Percentiles rank a stretch among this genome's conserved stretches.
These are phyloP conservation scores for Ministeria vibrans DNA, from an alignment of 78 protist genomes.

Conservation along the genomic window DNA sequence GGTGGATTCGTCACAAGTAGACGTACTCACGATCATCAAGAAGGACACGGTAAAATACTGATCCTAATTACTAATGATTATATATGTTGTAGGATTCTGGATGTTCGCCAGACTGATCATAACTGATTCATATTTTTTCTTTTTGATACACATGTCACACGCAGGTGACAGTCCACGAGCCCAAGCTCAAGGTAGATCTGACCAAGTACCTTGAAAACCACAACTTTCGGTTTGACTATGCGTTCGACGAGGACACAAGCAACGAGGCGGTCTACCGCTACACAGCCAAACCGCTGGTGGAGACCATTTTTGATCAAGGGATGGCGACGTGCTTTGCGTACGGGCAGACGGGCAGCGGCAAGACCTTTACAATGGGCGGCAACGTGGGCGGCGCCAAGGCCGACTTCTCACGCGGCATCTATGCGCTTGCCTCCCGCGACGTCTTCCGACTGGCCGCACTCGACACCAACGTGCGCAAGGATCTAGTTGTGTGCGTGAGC, in stretches of 20 bases:
- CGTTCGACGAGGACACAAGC: slow-evolving; percentile 60
- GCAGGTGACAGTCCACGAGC: slow-evolving; percentile 38
- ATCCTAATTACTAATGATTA: not conserved
- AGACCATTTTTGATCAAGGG: slow-evolving; percentile 67
- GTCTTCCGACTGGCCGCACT: slow-evolving; percentile 30
- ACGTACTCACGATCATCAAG: not conserved
- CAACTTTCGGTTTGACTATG: slow-evolving; percentile 76
- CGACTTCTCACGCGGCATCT: too few relatives aligned
- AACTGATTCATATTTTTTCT: not conserved
- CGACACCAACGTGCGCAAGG: slow-evolving; percentile 12
- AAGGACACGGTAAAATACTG: not conserved
- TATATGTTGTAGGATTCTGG: not conserved
- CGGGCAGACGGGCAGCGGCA: slow-evolving; percentile 91
- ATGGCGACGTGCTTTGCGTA: slow-evolving; percentile 92
- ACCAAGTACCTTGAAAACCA: slow-evolving; percentile 76
- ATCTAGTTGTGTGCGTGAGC: slow-evolving; percentile 36
- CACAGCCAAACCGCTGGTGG: slow-evolving; percentile 75
- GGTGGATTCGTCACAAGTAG: slow-evolving; percentile 12
- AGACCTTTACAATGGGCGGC: slow-evolving; percentile 79
- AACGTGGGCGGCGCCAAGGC: slow-evolving; percentile 35
- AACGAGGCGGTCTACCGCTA: slow-evolving; percentile 62
- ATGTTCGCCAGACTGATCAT: not conserved
- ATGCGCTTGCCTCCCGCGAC: slow-evolving; percentile 75
- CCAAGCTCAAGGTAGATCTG: slow-evolving; percentile 69
- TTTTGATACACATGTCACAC: not conserved